These are phyloP conservation scores for Diversispora epigaea DNA, from an alignment of 192 early-diverging fungal genomes.

Conservation along the genomic window DNA sequence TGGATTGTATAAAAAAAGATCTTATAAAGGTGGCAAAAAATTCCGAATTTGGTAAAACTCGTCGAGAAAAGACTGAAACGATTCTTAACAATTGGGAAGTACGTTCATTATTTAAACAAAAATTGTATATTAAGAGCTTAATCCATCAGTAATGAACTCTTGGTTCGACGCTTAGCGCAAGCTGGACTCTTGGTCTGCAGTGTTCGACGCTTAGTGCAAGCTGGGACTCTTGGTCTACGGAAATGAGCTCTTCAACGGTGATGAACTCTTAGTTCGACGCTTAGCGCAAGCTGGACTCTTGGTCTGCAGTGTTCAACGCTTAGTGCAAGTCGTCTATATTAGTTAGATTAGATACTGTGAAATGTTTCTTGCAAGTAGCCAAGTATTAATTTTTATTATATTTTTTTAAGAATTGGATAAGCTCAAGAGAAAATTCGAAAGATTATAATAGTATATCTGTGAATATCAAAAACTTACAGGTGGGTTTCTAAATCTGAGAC, in stretches of 20 bases:
- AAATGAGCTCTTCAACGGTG: no score
- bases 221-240: slow-evolving; percentile 15
- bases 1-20: slow-evolving; percentile 25
- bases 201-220: slow-evolving; percentile 17
- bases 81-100: slow-evolving; percentile 22
- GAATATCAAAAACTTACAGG: background rate
- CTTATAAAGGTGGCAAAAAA: slow-evolving; percentile 2
- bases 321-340: slow-evolving; percentile 2
- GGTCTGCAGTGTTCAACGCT: slow-evolving; percentile 25
- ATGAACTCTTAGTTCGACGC: slow-evolving; percentile 31
- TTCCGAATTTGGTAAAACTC: slow-evolving; percentile 5
- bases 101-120: slow-evolving; percentile 6
- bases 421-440: background rate
- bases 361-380: background rate
- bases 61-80: slow-evolving; percentile 5
- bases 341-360: slow-evolving; percentile 4
- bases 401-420: slow-evolving; percentile 6
- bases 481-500: slow-evolving; percentile 4
- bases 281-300: slow-evolving; percentile 31
- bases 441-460: background rate
- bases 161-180: slow-evolving; percentile 1
- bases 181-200: slow-evolving; percentile 23
- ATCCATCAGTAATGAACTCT: slow-evolving; percentile 9
- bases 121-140: slow-evolving; percentile 8
- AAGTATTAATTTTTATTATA: slow-evolving; percentile 4